Conservation (phyloP, 306 rosid species). For the Pachyrhizus erosus region DNA sequence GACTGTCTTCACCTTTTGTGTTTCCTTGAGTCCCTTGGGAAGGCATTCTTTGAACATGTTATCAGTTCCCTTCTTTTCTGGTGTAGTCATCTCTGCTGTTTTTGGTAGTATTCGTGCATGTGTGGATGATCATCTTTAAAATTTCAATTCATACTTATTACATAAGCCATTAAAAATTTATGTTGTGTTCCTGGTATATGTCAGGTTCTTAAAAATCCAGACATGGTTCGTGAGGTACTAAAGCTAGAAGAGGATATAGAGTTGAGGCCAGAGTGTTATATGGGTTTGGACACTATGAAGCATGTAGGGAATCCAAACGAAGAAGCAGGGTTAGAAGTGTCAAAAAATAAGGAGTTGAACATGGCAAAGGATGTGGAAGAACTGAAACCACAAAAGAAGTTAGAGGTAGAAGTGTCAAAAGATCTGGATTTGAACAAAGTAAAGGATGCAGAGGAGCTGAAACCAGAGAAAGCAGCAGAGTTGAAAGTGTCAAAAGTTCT, state of each 20-base stretch:
- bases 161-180: slow-evolving; percentile 10
- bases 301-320: slow-evolving; percentile 43
- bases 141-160: slow-evolving; percentile 1
- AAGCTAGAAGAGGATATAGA: slow-evolving; percentile 44
- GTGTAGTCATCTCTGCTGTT: slow-evolving; percentile 2
- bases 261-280: slow-evolving; percentile 44
- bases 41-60: slow-evolving; percentile 22
- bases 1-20: background rate
- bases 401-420: slow-evolving; percentile 29
- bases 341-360: slow-evolving; percentile 39
- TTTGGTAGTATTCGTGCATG: slow-evolving; percentile 14
- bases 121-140: slow-evolving; percentile 12
- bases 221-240: slow-evolving; percentile 43
- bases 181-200: slow-evolving; percentile 19
- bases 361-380: slow-evolving; percentile 43
- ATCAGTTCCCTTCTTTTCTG: slow-evolving; percentile 11
- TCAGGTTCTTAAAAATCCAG: slow-evolving; percentile 54
- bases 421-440: slow-evolving; percentile 31
- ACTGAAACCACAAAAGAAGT: slow-evolving; percentile 31
- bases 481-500: slow-evolving; percentile 29
- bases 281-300: slow-evolving; percentile 39
- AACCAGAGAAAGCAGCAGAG: slow-evolving; percentile 28
- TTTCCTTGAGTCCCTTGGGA: slow-evolving; percentile 24
- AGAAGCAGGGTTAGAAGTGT: slow-evolving; percentile 35
- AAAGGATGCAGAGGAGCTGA: slow-evolving; percentile 39